Percentiles rank a stretch among this genome's conserved stretches.
Conservation (phyloP, 148 eudicot species). For the Dianthus caryophyllus region DNA sequence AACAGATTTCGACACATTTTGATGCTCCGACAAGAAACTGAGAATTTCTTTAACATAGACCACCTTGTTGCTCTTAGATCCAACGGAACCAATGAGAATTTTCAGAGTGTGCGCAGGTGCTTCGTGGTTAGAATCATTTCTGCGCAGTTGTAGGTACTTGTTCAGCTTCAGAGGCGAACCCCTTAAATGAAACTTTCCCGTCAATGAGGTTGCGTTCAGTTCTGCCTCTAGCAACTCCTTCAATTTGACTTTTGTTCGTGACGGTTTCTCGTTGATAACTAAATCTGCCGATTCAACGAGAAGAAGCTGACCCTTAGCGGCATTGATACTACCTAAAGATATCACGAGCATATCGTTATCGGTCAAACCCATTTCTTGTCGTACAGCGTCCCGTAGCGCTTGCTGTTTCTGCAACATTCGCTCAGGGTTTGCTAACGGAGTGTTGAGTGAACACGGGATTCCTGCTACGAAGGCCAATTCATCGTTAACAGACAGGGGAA, state of each 20-base stretch:
- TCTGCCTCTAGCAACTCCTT: slow-evolving; percentile 17
- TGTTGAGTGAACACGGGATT: slow-evolving; percentile 68
- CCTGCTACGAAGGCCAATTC: slow-evolving; percentile 98
- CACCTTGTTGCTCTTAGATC: slow-evolving; percentile 93
- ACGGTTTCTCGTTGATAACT: slow-evolving; percentile 36
- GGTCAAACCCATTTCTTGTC: slow-evolving; percentile 84
- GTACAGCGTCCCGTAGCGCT: slow-evolving; percentile 57
- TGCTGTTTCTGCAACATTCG: slow-evolving; percentile 71
- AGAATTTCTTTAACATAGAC: slow-evolving; percentile 75
- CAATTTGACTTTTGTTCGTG: slow-evolving; percentile 25
- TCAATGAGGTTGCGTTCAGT: slow-evolving; percentile 25
- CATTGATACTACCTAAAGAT: slow-evolving; percentile 84
- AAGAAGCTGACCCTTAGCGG: slow-evolving; percentile 90
- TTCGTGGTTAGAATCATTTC: slow-evolving; percentile 26
- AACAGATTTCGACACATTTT: slow-evolving; percentile 63
- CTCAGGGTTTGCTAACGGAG: slow-evolving; percentile 66
- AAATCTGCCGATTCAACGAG: slow-evolving; percentile 78
- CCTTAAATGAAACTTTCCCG: slow-evolving; percentile 40
- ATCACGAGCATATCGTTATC: slow-evolving; percentile 84
- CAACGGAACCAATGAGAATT: slow-evolving; percentile 90
- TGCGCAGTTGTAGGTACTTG: slow-evolving; percentile 10
- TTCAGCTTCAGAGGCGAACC: slow-evolving; percentile 32
- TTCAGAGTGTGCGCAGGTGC: slow-evolving; percentile 42
- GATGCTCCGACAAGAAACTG: slow-evolving; percentile 46
- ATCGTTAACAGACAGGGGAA: slow-evolving; percentile 94